Evolutionary conservation across 192 early-diverging fungal genomes (phyloP).

Genomic region (Phycomyces blakesleeanus): DNA sequence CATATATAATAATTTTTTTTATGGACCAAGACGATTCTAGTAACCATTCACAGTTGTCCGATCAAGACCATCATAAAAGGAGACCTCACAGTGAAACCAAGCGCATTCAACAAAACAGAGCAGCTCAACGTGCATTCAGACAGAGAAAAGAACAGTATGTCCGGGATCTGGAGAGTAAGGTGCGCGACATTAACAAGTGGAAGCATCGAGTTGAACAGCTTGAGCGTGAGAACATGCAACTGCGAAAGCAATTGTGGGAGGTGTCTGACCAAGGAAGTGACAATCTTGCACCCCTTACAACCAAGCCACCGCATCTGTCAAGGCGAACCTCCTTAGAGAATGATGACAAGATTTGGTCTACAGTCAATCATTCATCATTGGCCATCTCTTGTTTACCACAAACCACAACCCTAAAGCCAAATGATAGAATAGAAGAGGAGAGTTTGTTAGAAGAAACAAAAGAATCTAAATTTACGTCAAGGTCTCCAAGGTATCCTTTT

Average conservation of each 20-base stretch:
- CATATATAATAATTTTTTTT: too few relatives aligned
- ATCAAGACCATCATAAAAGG: too few relatives aligned
- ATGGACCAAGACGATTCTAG: too few relatives aligned
- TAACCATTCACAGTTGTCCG: too few relatives aligned
- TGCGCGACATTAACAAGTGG: constrained; percentile 14
- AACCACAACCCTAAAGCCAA: neutral
- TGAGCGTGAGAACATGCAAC: constrained; percentile 10
- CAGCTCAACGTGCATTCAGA: constrained; percentile 6
- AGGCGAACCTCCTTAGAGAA: neutral
- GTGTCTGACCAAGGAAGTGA: neutral
- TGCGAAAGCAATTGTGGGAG: constrained; percentile 7
- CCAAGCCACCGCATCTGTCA: neutral
- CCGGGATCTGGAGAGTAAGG: constrained; percentile 51
- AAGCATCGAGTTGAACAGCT: constrained; percentile 8
- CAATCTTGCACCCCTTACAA: neutral
- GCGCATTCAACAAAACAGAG: constrained; percentile 6
- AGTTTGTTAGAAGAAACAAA: too few relatives aligned
- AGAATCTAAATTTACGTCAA: too few relatives aligned
- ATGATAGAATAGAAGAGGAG: neutral
- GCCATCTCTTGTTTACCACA: neutral
- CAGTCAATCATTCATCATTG: neutral
- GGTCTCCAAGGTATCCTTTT: too few relatives aligned
- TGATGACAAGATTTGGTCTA: neutral
- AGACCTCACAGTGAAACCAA: neutral
- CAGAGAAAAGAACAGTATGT: constrained; percentile 24